phyloP scores from a whole-genome alignment of 495 filamentous ascomycete species.

The Penicilliopsis zonata region DNA sequence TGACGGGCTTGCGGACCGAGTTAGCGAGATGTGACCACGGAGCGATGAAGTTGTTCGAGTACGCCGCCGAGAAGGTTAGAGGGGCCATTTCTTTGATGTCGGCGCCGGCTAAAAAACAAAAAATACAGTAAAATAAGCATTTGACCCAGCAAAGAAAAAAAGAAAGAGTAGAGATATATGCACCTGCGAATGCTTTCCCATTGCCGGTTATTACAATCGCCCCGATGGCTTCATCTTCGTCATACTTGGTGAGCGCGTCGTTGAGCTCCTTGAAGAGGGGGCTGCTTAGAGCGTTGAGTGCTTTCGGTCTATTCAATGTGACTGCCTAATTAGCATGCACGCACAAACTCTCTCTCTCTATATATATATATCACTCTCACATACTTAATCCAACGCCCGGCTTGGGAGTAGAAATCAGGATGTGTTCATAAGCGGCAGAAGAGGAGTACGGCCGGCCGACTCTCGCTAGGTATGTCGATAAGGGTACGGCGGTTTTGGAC shows the following conservation, averaged over 20 bases:
- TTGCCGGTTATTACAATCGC: constrained; percentile 82
- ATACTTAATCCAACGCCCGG: constrained; percentile 82
- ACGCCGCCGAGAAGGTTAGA: constrained; percentile 75
- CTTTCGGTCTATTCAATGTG: constrained; percentile 90
- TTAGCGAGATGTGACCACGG: constrained; percentile 78
- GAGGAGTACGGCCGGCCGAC: constrained; percentile 45
- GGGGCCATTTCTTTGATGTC: constrained; percentile 99
- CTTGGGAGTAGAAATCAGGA: constrained; percentile 69
- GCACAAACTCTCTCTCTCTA: no score
- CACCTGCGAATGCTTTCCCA: constrained; percentile 74
- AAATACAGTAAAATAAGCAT: not conserved
- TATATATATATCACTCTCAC: no score
- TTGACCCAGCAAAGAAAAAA: not conserved
- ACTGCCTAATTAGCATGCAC: no score
- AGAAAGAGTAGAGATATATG: not conserved
- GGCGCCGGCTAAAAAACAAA: constrained; percentile 52
- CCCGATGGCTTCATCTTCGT: constrained; percentile 54
- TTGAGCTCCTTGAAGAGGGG: constrained; percentile 88
- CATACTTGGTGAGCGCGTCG: constrained; percentile 59
- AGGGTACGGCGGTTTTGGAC: constrained; percentile 37
- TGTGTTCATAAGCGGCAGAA: constrained; percentile 57
- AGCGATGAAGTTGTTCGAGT: constrained; percentile 82
- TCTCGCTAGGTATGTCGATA: constrained; percentile 37
- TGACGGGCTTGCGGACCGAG: constrained; percentile 76
- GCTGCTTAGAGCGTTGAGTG: constrained; percentile 81